These are phyloP conservation scores for Lactarius trivialis DNA, from an alignment of 768 basidiomycete species.

Conservation along the genomic window DNA sequence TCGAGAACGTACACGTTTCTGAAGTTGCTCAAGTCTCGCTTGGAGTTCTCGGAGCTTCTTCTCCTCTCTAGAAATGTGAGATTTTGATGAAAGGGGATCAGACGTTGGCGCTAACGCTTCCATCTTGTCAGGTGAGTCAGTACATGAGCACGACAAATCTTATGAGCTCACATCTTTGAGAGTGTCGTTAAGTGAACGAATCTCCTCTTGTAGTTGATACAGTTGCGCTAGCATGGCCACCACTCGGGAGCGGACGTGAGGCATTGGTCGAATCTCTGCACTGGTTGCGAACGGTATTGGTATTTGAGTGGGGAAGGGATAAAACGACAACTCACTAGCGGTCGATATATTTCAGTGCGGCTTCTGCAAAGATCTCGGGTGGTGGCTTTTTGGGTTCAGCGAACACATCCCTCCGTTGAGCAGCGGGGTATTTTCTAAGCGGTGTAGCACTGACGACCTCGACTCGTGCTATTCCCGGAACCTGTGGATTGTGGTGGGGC, in stretches of 20 bases:
- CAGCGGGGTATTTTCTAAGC: constrained; percentile 42
- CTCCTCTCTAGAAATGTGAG: constrained; percentile 37
- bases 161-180: constrained; percentile 36
- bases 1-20: constrained; percentile 31
- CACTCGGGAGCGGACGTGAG: constrained; percentile 40
- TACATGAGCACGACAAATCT: neutral
- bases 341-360: constrained; percentile 70
- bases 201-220: constrained; percentile 33
- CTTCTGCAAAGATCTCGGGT: constrained; percentile 70
- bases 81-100: constrained; percentile 26
- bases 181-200: constrained; percentile 32
- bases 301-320: neutral
- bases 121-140: constrained; percentile 26
- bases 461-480: constrained; percentile 50
- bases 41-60: constrained; percentile 38
- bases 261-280: constrained; percentile 42
- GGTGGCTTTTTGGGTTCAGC: constrained; percentile 43
- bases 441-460: constrained; percentile 70
- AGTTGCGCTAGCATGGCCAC: constrained; percentile 36
- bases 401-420: constrained; percentile 30
- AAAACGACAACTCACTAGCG: constrained; percentile 51
- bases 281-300: constrained; percentile 4
- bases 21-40: constrained; percentile 36
- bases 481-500: constrained; percentile 29
- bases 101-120: constrained; percentile 25